Conservation (phyloP, 805 yeast genomes). For the Isabelozyma gotoi region DNA sequence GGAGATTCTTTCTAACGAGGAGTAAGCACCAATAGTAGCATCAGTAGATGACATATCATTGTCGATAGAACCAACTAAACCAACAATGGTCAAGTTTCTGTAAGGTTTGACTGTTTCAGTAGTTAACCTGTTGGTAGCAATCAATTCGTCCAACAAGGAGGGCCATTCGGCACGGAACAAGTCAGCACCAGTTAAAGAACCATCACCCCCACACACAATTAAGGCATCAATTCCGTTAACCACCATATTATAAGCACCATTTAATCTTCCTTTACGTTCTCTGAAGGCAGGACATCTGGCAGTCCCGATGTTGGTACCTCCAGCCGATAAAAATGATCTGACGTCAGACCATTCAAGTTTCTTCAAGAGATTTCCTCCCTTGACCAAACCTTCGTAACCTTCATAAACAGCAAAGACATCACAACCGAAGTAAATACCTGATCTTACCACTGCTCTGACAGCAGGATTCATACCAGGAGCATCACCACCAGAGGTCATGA, state of each 20-base stretch:
- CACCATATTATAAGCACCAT: constrained; percentile 65
- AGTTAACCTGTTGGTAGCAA: constrained; percentile 45
- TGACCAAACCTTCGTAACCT: constrained; percentile 72
- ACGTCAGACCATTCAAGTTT: constrained; percentile 75
- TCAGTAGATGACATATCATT: constrained; percentile 86
- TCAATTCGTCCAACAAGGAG: constrained; percentile 58
- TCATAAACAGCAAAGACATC: constrained; percentile 68
- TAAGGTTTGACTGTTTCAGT: constrained; percentile 45
- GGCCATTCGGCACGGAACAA: constrained; percentile 79
- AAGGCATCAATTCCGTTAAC: constrained; percentile 73
- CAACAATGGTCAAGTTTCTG: constrained; percentile 64
- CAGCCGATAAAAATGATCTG: constrained; percentile 65
- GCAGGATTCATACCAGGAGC: constrained; percentile 82
- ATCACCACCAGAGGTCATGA: constrained; percentile 82
- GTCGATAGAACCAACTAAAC: constrained; percentile 81
- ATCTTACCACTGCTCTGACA: constrained; percentile 69
- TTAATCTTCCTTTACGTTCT: constrained; percentile 63
- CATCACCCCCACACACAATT: constrained; percentile 83
- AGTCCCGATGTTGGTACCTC: constrained; percentile 80
- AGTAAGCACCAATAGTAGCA: constrained; percentile 78
- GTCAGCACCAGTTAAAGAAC: constrained; percentile 81
- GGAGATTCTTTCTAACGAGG: constrained; percentile 74
- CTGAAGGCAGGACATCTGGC: constrained; percentile 70
- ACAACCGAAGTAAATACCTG: constrained; percentile 65
- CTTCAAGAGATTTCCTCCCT: constrained; percentile 60